These are phyloP conservation scores for Gamarada debralockiae DNA, from an alignment of 495 filamentous ascomycete genomes.

Conservation along the genomic window DNA sequence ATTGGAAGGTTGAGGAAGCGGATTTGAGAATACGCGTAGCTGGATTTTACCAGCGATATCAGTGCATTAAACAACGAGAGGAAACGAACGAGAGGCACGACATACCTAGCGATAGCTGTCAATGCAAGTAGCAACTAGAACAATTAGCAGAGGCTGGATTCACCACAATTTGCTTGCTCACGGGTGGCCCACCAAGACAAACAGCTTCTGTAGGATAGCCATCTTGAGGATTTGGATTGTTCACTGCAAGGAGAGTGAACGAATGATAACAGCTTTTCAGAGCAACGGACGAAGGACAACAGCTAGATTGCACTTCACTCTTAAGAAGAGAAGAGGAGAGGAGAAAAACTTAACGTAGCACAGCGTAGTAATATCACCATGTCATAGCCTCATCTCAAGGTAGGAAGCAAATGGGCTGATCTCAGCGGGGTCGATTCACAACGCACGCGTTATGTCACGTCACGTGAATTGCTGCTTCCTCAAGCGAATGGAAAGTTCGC, in stretches of 20 bases:
- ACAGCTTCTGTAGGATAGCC: neutral
- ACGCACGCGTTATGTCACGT: too few species aligned
- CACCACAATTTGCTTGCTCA: slow-evolving; percentile 6
- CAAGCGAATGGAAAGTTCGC: too few species aligned
- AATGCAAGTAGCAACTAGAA: slow-evolving; percentile 14
- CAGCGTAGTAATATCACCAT: neutral
- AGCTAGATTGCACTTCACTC: too few species aligned
- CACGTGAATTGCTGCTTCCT: too few species aligned
- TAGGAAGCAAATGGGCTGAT: neutral
- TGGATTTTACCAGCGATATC: slow-evolving; percentile 13
- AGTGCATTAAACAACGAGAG: neutral
- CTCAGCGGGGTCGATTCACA: neutral
- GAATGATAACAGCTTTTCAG: too few species aligned
- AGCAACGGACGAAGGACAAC: too few species aligned
- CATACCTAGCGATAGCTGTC: slow-evolving; percentile 21
- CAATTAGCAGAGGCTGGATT: slow-evolving; percentile 5
- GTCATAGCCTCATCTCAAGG: neutral
- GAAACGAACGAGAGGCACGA: neutral
- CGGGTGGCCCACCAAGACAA: slow-evolving; percentile 10
- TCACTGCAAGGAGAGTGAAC: too few species aligned
- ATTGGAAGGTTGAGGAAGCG: slow-evolving; percentile 48
- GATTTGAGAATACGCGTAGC: slow-evolving; percentile 45
- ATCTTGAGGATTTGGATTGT: neutral
- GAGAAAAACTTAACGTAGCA: neutral
- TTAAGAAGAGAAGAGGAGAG: too few species aligned